Evolutionary conservation across 495 filamentous ascomycete species (phyloP).

Genomic region (Hypoxylon crocopeplum): DNA sequence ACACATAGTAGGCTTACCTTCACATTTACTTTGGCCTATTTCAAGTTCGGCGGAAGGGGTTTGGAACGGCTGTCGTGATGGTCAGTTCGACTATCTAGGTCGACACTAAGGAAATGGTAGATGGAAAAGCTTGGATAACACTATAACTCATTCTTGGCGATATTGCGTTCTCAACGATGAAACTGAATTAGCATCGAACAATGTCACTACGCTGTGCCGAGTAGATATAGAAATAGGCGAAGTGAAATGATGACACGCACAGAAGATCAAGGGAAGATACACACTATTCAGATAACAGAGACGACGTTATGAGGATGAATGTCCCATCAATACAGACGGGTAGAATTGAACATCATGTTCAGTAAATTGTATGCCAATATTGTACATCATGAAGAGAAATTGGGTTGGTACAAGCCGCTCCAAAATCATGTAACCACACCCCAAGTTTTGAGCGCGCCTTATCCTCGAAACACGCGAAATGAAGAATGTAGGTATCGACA

Average conservation of each 20-base stretch:
- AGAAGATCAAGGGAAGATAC: not conserved
- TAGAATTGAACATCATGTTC: conserved; percentile 24
- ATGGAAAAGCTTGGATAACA: too few species aligned
- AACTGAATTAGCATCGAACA: too few species aligned
- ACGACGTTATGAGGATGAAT: not conserved
- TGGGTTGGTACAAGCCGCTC: too few species aligned
- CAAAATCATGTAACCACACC: not conserved
- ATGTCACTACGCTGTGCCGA: too few species aligned
- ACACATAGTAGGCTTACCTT: too few species aligned
- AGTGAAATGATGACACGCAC: not conserved
- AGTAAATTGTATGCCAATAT: conserved; percentile 23
- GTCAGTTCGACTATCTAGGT: too few species aligned
- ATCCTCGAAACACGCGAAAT: not conserved
- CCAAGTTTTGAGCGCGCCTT: not conserved
- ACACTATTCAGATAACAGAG: not conserved
- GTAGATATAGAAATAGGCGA: not conserved
- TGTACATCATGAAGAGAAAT: conserved; percentile 31
- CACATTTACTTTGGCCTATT: too few species aligned
- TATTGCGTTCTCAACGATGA: too few species aligned
- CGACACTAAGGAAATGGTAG: too few species aligned
- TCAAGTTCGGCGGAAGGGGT: too few species aligned
- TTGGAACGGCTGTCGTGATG: too few species aligned
- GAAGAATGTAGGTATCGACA: conserved; percentile 8
- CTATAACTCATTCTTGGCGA: too few species aligned
- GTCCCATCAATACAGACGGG: not conserved